Evolutionary conservation across 1,284 basidiomycete species (phyloP), one percentile per base, ranked within the genome.

Genomic region (Trichosporon sp.): DNA sequence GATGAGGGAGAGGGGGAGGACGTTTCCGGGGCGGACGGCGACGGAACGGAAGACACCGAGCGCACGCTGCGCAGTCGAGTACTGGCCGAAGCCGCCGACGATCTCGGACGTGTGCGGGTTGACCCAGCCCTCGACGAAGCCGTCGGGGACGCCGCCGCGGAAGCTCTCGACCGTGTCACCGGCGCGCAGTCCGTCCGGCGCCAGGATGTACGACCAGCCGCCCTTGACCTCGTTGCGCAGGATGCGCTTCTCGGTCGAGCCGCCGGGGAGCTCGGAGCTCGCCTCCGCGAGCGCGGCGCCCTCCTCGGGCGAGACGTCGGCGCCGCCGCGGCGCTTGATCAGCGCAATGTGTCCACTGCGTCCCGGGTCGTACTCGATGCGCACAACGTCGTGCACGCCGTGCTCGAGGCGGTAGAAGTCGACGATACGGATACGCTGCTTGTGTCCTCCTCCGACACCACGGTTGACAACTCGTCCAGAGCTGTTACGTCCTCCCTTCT

Each of bases 301-400:
- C 42, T 74, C 73, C 18, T 75, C 75, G 1, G 66, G 69, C 11
- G 66, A 65, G 13, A 76, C 74, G 31, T 71, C 65, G 83, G 69
- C 53, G 35, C 62, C 64, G 3, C 72, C 72, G 2, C 78, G 70
- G 31, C 76, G 75, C 68, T 77, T 76, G 74, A 98, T 80, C 66
- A 99, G 87, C 1, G 96, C 96, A 77, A 99, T 95, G 82, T 99
- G 97, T 3, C 92, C 93, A 56, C 90, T 92, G 64, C 96, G 87
- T 34, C 92, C 92, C 0, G 96, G 96, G 85, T 99, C 96, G 81
- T 98, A 99, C 84, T 99, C 96, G 76, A 99, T 92, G 56, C 95
- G 88, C 15, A 96, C 87, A 56, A 98, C 95, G 74, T 93, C 90
- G 80, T 94, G 92, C 53, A 90, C 86, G 7, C 96, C 96, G 0